Percentiles rank a stretch among this genome's conserved stretches.
Evolutionary conservation across 352 stramenopile species (phyloP).

Genomic region (Halophytophthora batemanensis): DNA sequence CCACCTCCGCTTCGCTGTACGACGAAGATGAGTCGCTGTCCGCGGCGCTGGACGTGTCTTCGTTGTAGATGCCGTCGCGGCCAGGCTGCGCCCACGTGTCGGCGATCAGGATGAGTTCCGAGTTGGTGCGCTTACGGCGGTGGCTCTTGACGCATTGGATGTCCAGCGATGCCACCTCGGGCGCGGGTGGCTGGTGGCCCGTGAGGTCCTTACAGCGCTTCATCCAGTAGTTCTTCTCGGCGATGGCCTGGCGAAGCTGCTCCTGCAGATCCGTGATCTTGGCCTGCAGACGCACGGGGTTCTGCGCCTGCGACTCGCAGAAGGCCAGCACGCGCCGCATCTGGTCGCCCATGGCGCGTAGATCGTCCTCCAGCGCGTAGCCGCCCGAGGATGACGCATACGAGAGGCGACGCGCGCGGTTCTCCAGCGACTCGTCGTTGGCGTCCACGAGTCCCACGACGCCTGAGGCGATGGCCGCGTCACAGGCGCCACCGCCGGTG

Average conservation of each 20-base stretch:
- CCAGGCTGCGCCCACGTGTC: constrained; percentile 72
- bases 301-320: constrained; percentile 71
- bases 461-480: constrained; percentile 16
- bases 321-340: constrained; percentile 82
- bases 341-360: constrained; percentile 73
- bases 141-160: constrained; percentile 50
- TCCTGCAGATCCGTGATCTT: constrained; percentile 82
- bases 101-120: constrained; percentile 78
- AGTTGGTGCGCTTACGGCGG: constrained; percentile 72
- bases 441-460: constrained; percentile 21
- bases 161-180: constrained; percentile 27
- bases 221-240: constrained; percentile 91
- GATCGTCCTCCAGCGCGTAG: constrained; percentile 71
- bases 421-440: constrained; percentile 10
- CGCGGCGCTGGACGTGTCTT: constrained; percentile 46
- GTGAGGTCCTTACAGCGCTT: constrained; percentile 78
- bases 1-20: constrained; percentile 38
- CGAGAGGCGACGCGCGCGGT: constrained; percentile 29
- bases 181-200: constrained; percentile 34
- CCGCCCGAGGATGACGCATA: constrained; percentile 40
- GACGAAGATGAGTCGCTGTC: constrained; percentile 48
- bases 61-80: constrained; percentile 67
- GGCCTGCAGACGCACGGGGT: constrained; percentile 62
- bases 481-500: constrained; percentile 14
- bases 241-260: constrained; percentile 66